These are phyloP conservation scores for Penicillium desertorum DNA, from an alignment of 495 filamentous ascomycete species.

Conservation along the genomic window DNA sequence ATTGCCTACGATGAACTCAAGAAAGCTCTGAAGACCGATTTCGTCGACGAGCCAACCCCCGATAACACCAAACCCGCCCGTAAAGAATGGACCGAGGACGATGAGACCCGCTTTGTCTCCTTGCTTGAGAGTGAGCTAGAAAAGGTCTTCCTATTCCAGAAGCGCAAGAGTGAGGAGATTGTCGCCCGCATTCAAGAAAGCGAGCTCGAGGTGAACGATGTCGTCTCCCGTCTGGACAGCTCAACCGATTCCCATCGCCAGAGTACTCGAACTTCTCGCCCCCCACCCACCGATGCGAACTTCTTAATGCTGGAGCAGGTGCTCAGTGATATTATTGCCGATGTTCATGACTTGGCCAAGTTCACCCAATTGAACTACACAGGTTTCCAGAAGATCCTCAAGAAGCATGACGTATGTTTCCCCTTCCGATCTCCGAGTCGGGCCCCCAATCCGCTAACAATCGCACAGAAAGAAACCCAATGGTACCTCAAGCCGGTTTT, in stretches of 20 bases:
- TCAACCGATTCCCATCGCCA: constrained; percentile 23
- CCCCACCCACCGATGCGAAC: constrained; percentile 73
- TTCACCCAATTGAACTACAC: constrained; percentile 99
- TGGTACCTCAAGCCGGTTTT: constrained; percentile 96
- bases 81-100: constrained; percentile 83
- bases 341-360: constrained; percentile 97
- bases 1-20: constrained; percentile 97
- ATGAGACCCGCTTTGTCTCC: constrained; percentile 84
- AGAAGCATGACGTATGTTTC: constrained; percentile 91
- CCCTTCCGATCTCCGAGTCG: neutral
- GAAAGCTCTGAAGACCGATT: constrained; percentile 73
- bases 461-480: constrained; percentile 77
- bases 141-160: constrained; percentile 95
- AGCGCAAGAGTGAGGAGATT: constrained; percentile 93
- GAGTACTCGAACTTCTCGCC: constrained; percentile 22
- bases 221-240: constrained; percentile 67
- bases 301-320: constrained; percentile 93
- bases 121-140: constrained; percentile 89
- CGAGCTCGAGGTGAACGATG: constrained; percentile 86
- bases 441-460: constrained; percentile 15
- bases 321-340: constrained; percentile 95
- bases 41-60: constrained; percentile 54
- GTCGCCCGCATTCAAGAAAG: constrained; percentile 79
- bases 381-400: constrained; percentile 99
- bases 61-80: constrained; percentile 55